phyloP scores from a whole-genome alignment of 1,284 basidiomycete genomes.

The Ustilago vetiveriae region DNA sequence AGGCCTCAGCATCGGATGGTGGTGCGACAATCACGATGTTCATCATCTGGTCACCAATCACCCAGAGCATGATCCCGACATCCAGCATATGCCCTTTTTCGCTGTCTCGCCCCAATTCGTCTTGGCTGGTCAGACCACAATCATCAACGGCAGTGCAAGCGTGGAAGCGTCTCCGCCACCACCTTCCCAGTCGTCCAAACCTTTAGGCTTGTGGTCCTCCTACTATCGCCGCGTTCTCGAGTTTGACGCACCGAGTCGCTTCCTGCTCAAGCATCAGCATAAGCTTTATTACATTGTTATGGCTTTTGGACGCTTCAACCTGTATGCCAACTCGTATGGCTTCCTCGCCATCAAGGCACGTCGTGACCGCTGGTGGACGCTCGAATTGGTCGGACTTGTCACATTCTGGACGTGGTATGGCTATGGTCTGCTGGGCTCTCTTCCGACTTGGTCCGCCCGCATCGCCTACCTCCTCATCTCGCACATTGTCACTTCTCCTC shows the following conservation, averaged over 20 bases:
- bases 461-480: constrained; percentile 80
- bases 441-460: constrained; percentile 75
- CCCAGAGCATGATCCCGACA: constrained; percentile 89
- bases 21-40: constrained; percentile 97
- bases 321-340: constrained; percentile 86
- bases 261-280: constrained; percentile 84
- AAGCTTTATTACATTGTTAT: constrained; percentile 92
- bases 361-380: constrained; percentile 62
- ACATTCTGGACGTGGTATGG: constrained; percentile 86
- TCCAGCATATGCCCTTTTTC: constrained; percentile 95
- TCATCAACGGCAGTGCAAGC: constrained; percentile 18
- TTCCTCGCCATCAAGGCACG: constrained; percentile 75
- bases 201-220: constrained; percentile 78
- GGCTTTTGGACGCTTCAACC: constrained; percentile 91
- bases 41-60: constrained; percentile 98
- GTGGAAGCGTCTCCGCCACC: neutral
- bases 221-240: constrained; percentile 90
- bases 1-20: constrained; percentile 94
- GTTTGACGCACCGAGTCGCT: constrained; percentile 78
- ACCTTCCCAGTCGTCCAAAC: neutral
- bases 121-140: constrained; percentile 34
- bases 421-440: constrained; percentile 72
- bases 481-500: constrained; percentile 81
- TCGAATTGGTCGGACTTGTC: constrained; percentile 76
- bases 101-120: constrained; percentile 86